A percentile compares a stretch with the other conserved stretches of the same genome.
Conservation (phyloP, 1,139 yeast species). For the Lodderomyces theae region DNA sequence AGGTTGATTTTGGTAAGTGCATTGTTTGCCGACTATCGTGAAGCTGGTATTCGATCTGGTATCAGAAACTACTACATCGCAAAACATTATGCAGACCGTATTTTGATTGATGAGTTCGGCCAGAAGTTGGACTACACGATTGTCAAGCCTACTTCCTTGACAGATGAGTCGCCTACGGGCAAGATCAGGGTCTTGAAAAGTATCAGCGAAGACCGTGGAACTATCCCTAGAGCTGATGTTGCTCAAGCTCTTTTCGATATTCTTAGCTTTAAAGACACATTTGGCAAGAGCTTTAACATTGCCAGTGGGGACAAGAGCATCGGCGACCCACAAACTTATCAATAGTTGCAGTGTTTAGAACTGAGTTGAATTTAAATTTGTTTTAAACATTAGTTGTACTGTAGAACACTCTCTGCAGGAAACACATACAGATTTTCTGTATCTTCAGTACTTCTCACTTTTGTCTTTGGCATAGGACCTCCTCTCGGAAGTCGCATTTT, state of each 20-base stretch:
- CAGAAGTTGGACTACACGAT: conserved; percentile 48
- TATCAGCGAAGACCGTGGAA: conserved; percentile 16
- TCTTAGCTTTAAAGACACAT: conserved; percentile 22
- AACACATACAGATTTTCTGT: no score
- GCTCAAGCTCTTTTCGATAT: conserved; percentile 25
- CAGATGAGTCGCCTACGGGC: conserved; percentile 41
- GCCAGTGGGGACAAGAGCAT: conserved; percentile 19
- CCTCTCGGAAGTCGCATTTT: no score
- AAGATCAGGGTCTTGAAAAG: conserved; percentile 23
- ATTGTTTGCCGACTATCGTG: conserved; percentile 49
- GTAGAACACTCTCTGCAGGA: no score
- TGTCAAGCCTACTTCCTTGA: conserved; percentile 46
- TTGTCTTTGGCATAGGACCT: no score
- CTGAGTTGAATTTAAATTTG: conserved; percentile 4
- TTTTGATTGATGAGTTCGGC: conserved; percentile 34
- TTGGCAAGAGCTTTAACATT: conserved; percentile 27
- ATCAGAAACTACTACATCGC: conserved; percentile 47
- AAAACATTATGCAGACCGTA: conserved; percentile 55
- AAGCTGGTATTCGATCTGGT: conserved; percentile 27
- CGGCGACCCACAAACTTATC: conserved; percentile 8
- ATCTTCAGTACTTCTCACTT: no score
- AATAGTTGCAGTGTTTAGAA: conserved; percentile 1
- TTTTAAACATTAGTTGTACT: no score
- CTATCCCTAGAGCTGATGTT: conserved; percentile 30
- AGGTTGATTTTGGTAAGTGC: conserved; percentile 60